Percentiles rank a stretch among this genome's conserved stretches.
phyloP scores from a whole-genome alignment of 352 stramenopile species.

The Phytophthora nicotianae region DNA sequence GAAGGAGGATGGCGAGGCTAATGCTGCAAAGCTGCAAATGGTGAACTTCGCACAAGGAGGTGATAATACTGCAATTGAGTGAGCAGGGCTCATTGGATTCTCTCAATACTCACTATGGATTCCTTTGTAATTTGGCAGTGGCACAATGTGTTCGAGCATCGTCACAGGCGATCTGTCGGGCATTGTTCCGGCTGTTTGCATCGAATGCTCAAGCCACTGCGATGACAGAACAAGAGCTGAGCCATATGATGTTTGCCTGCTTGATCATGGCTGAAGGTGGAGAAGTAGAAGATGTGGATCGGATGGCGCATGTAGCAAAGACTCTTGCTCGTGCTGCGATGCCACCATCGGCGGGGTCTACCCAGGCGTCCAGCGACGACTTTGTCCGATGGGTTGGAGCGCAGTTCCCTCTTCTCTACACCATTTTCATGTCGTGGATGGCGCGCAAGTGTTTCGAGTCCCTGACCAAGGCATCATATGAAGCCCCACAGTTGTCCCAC shows the following conservation, averaged over 20 bases:
- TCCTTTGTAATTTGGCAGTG: slow-evolving; percentile 39
- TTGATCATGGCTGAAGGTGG: slow-evolving; percentile 59
- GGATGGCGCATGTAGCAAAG: slow-evolving; percentile 42
- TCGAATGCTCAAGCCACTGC: slow-evolving; percentile 20
- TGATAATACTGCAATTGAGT: slow-evolving; percentile 18
- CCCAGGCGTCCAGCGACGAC: slow-evolving; percentile 48
- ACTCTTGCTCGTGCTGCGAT: slow-evolving; percentile 51
- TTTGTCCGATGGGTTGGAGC: slow-evolving; percentile 65
- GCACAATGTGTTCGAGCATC: slow-evolving; percentile 68
- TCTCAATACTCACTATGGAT: slow-evolving; percentile 5
- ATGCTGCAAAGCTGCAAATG: slow-evolving; percentile 35
- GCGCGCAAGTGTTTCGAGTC: slow-evolving; percentile 52
- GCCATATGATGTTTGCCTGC: slow-evolving; percentile 49
- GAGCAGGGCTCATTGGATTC: background rate
- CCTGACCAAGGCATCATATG: slow-evolving; percentile 59
- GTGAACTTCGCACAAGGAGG: slow-evolving; percentile 72
- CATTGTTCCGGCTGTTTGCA: slow-evolving; percentile 66
- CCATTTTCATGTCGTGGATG: slow-evolving; percentile 81
- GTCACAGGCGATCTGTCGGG: slow-evolving; percentile 58
- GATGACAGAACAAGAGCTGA: slow-evolving; percentile 50
- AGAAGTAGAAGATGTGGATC: slow-evolving; percentile 39
- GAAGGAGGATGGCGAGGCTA: slow-evolving; percentile 28
- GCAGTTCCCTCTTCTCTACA: slow-evolving; percentile 79
- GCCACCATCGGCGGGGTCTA: slow-evolving; percentile 21
- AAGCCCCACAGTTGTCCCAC: slow-evolving; percentile 53